phyloP scores from a whole-genome alignment of 257 asterid genomes.

The Plantago elongata region DNA sequence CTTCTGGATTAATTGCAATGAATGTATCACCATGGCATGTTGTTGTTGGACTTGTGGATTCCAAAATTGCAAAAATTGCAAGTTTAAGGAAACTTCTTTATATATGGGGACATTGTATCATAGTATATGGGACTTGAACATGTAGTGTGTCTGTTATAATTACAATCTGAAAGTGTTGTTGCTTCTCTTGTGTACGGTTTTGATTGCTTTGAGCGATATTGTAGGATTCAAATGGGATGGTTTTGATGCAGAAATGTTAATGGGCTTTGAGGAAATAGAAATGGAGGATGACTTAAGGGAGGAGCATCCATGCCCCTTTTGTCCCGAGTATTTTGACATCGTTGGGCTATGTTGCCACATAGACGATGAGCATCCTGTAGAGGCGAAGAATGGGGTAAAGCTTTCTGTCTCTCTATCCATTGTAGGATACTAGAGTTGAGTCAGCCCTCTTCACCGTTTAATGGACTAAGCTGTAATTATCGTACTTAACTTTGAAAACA shows the following conservation, averaged over 20 bases:
- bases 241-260: constrained; percentile 67
- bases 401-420: constrained; percentile 5
- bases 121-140: background rate
- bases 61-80: no score
- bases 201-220: constrained; percentile 16
- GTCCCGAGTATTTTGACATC: constrained; percentile 68
- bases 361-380: constrained; percentile 83
- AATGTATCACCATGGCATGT: no score
- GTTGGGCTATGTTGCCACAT: constrained; percentile 86
- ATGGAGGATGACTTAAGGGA: constrained; percentile 65
- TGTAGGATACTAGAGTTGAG: background rate
- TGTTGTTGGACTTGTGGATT: no score
- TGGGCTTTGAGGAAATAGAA: constrained; percentile 80
- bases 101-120: no score
- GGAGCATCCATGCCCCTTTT: constrained; percentile 80
- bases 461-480: constrained; percentile 1
- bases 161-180: background rate
- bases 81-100: no score
- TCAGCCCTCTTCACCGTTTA: background rate
- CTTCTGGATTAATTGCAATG: background rate
- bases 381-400: constrained; percentile 72
- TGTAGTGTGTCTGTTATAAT: background rate
- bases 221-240: constrained; percentile 59
- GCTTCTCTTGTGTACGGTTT: constrained; percentile 8
- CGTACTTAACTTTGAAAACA: background rate